Percentiles rank a stretch among this genome's conserved stretches.
phyloP scores from a whole-genome alignment of 2,329 filamentous ascomycete genomes.

The Fusarium subtropicale region DNA sequence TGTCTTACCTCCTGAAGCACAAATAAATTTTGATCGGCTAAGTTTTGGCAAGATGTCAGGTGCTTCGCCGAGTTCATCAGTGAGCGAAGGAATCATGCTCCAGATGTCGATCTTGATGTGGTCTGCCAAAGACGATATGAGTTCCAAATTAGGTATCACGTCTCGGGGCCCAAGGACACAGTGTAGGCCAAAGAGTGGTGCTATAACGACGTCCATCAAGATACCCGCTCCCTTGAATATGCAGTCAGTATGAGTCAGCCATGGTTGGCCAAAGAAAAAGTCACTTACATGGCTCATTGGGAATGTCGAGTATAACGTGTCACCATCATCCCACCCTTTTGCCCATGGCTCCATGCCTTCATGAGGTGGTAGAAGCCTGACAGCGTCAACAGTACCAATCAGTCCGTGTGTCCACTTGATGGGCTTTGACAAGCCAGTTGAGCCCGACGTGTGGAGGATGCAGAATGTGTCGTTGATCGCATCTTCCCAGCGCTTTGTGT shows the following conservation, averaged over 20 bases:
- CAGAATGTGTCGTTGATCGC: slow-evolving; percentile 52
- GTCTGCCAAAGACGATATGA: slow-evolving; percentile 51
- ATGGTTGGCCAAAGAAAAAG: too few relatives aligned
- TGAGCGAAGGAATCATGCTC: slow-evolving; percentile 53
- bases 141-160: slow-evolving; percentile 52
- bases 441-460: slow-evolving; percentile 57
- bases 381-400: slow-evolving; percentile 52
- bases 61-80: slow-evolving; percentile 52
- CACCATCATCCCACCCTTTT: slow-evolving; percentile 30
- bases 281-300: slow-evolving; percentile 5
- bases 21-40: slow-evolving; percentile 51
- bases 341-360: slow-evolving; percentile 51
- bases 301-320: slow-evolving; percentile 49
- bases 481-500: slow-evolving; percentile 49
- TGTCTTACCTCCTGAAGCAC: slow-evolving; percentile 42
- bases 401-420: slow-evolving; percentile 51
- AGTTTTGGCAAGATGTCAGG: slow-evolving; percentile 50
- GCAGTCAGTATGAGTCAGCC: background rate
- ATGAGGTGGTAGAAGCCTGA: slow-evolving; percentile 50
- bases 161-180: slow-evolving; percentile 52
- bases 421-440: slow-evolving; percentile 57
- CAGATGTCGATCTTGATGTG: slow-evolving; percentile 53
- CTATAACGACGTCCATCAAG: slow-evolving; percentile 56
- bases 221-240: slow-evolving; percentile 52
- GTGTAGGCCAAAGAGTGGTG: slow-evolving; percentile 51